Conservation (phyloP, 306 rosid species). For the Sicyos baderoa region DNA sequence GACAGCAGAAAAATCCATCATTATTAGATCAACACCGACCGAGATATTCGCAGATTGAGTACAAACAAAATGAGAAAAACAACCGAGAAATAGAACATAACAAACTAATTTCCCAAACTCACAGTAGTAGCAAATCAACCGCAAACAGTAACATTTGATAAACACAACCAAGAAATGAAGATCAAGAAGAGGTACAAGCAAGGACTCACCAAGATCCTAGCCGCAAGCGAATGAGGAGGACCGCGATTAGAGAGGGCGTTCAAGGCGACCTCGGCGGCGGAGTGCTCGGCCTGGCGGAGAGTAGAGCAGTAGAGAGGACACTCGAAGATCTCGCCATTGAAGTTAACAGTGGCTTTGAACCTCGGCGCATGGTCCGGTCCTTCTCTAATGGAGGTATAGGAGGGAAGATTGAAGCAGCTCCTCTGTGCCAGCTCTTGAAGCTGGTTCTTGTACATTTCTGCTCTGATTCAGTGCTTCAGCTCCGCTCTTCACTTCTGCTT, state of each 20-base stretch:
- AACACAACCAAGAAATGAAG: not conserved
- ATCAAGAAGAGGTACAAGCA: constrained; percentile 2
- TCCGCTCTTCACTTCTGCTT: not conserved
- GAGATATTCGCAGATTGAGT: not conserved
- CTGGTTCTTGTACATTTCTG: constrained; percentile 97
- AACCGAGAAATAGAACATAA: not conserved
- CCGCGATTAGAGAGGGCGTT: constrained; percentile 78
- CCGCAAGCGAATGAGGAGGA: constrained; percentile 91
- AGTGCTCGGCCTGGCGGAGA: constrained; percentile 96
- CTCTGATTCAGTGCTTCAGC: constrained; percentile 7
- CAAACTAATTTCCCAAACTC: not conserved
- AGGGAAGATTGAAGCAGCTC: constrained; percentile 96
- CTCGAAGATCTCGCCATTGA: constrained; percentile 90
- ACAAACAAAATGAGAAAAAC: not conserved
- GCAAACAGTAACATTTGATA: constrained; percentile 8
- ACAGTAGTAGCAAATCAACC: not conserved
- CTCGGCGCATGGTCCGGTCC: constrained; percentile 99
- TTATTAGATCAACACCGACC: not conserved
- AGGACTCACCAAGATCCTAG: constrained; percentile 66
- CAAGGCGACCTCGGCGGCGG: constrained; percentile 98
- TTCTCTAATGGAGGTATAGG: constrained; percentile 85
- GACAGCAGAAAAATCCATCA: not conserved
- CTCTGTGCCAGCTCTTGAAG: constrained; percentile 98
- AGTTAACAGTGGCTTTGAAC: constrained; percentile 90
- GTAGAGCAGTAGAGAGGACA: constrained; percentile 80